Percentiles rank a stretch among this genome's conserved stretches.
Evolutionary conservation across 2,329 filamentous ascomycete species (phyloP).

Genomic region (Bipolaris zeicola): DNA sequence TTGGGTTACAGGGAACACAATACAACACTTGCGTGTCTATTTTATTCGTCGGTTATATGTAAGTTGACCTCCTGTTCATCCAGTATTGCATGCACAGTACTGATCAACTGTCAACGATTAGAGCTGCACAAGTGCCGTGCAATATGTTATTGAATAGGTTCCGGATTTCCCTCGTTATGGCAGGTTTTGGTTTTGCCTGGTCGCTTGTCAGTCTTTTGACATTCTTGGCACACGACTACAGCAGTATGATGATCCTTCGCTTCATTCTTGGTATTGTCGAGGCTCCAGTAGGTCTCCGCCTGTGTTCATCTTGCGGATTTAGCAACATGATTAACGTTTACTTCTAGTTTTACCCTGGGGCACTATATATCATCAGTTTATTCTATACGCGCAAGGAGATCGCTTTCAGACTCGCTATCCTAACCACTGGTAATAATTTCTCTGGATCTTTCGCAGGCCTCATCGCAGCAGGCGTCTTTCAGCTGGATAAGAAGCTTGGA

Average conservation of each 20-base stretch:
- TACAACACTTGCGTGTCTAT: conserved; percentile 66
- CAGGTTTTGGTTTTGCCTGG: conserved; percentile 44
- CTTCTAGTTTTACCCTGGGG: conserved; percentile 38
- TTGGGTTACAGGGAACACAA: conserved; percentile 56
- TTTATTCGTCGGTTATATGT: conserved; percentile 57
- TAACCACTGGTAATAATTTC: conserved; percentile 49
- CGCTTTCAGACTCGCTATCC: conserved; percentile 39
- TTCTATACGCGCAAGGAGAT: conserved; percentile 48
- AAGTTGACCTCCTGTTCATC: neutral
- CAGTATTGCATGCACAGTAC: conserved; percentile 23
- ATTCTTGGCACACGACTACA: conserved; percentile 4
- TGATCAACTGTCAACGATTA: conserved; percentile 31
- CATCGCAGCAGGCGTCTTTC: conserved; percentile 46
- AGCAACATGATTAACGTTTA: neutral
- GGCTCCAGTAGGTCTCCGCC: conserved; percentile 18
- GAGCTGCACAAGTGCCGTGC: conserved; percentile 42
- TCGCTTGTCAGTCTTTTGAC: conserved; percentile 36
- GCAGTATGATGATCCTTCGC: conserved; percentile 23
- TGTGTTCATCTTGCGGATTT: neutral
- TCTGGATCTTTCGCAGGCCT: conserved; percentile 52
- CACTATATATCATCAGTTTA: conserved; percentile 41
- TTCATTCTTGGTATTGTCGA: conserved; percentile 38
- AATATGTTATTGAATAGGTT: conserved; percentile 51
- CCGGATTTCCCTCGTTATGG: conserved; percentile 37
- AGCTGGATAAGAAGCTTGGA: conserved; percentile 48